A percentile compares a stretch with the other conserved stretches of the same genome.
Conservation (phyloP, 2,329 filamentous ascomycete species). For the Trichophaea hybrida region DNA sequence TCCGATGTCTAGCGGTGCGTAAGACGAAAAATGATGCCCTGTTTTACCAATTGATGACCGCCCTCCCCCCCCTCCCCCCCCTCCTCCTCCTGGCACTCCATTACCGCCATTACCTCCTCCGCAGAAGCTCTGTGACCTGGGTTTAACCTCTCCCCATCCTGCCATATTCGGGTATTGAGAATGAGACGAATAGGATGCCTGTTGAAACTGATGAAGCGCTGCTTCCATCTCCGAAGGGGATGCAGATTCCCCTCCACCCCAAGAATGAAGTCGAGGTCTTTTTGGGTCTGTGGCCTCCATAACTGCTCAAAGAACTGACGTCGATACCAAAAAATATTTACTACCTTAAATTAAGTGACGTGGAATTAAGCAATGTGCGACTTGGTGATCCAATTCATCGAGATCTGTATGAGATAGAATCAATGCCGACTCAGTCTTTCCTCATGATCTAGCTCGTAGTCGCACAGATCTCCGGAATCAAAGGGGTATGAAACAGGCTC, state of each 20-base stretch:
- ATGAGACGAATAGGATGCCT: slow-evolving; percentile 14
- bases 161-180: slow-evolving; percentile 18
- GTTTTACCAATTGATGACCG: neutral
- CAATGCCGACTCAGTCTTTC: neutral
- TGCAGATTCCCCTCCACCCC: slow-evolving; percentile 10
- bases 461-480: neutral
- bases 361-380: neutral
- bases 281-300: slow-evolving; percentile 13
- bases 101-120: neutral
- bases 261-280: slow-evolving; percentile 22
- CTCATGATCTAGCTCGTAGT: neutral
- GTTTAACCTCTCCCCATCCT: slow-evolving; percentile 7
- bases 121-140: neutral
- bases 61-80: neutral
- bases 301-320: neutral
- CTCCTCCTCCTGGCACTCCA: neutral
- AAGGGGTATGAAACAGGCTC: neutral
- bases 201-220: slow-evolving; percentile 13
- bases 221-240: slow-evolving; percentile 9
- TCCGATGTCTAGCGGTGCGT: neutral
- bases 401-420: too few relatives aligned
- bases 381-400: neutral
- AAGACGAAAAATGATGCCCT: neutral
- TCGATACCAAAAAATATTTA: neutral
- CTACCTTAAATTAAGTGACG: too few relatives aligned